These are phyloP conservation scores for Rhizopus sp. DNA, from an alignment of 371 early-diverging fungal species.

Conservation along the genomic window DNA sequence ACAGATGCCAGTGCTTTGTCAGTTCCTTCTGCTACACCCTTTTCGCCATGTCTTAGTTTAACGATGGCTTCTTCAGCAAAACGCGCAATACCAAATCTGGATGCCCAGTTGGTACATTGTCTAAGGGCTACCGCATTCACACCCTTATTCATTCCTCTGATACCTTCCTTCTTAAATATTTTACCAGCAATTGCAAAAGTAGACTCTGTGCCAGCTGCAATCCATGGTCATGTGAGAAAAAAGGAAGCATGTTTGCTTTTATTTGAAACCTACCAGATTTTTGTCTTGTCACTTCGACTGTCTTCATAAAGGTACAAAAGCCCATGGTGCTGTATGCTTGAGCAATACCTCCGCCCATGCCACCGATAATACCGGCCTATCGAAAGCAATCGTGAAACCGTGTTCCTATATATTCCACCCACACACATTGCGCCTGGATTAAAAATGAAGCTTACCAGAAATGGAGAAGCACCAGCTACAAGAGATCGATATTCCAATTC, in stretches of 20 bases:
- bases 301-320: constrained; percentile 99
- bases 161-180: constrained; percentile 90
- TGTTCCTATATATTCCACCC: too few species aligned
- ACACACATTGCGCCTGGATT: constrained; percentile 7
- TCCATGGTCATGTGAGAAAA: not conserved
- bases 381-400: not conserved
- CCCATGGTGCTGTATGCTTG: constrained; percentile 98
- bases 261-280: constrained; percentile 61
- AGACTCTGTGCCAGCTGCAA: constrained; percentile 62
- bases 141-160: constrained; percentile 94
- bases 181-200: constrained; percentile 84
- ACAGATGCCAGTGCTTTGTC: constrained; percentile 78
- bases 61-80: constrained; percentile 79
- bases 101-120: constrained; percentile 97
- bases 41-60: constrained; percentile 51
- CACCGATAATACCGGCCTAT: constrained; percentile 85
- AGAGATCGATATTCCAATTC: constrained; percentile 85
- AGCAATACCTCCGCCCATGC: constrained; percentile 89
- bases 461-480: constrained; percentile 59
- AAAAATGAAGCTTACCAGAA: constrained; percentile 38
- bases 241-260: not conserved
- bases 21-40: constrained; percentile 25
- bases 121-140: constrained; percentile 90
- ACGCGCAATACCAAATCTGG: constrained; percentile 89
- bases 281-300: constrained; percentile 96